Evolutionary conservation across 2,329 filamentous ascomycete genomes (phyloP).

Genomic region (Anthostomella pinea): DNA sequence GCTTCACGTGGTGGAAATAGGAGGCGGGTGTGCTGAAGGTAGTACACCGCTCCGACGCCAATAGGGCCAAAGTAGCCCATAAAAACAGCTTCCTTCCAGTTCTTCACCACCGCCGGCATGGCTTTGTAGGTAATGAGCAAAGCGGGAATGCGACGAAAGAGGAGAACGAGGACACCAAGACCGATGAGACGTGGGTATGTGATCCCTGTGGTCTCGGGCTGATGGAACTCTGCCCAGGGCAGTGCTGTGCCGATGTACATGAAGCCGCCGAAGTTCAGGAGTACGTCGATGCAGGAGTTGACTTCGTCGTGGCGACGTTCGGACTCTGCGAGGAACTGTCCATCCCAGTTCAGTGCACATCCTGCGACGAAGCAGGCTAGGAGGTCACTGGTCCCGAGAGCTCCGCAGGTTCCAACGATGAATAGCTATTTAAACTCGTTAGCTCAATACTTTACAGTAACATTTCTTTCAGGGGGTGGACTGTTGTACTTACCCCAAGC

Average conservation of each 20-base stretch:
- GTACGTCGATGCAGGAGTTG: constrained; percentile 54
- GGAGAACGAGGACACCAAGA: constrained; percentile 50
- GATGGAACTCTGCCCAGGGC: constrained; percentile 54
- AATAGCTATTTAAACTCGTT: constrained; percentile 43
- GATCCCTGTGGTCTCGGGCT: constrained; percentile 51
- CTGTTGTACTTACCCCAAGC: constrained; percentile 38
- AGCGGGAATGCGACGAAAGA: constrained; percentile 56
- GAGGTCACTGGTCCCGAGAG: constrained; percentile 57
- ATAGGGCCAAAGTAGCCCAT: constrained; percentile 74
- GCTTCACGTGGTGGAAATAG: constrained; percentile 34
- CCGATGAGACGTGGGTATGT: constrained; percentile 48
- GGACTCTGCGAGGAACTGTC: constrained; percentile 54
- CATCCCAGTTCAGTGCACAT: constrained; percentile 60
- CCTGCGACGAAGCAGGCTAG: constrained; percentile 61
- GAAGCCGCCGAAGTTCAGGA: constrained; percentile 60
- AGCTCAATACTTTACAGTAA: background rate
- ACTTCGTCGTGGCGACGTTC: constrained; percentile 58
- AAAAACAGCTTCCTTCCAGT: constrained; percentile 57
- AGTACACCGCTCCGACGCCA: constrained; percentile 74
- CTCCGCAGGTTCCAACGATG: constrained; percentile 54
- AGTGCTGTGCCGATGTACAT: constrained; percentile 57
- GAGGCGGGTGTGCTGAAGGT: constrained; percentile 52
- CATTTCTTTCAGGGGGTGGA: background rate
- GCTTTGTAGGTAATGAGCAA: constrained; percentile 53
- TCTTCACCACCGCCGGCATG: constrained; percentile 50